Evolutionary conservation across 2,329 filamentous ascomycete species (phyloP).

Genomic region (Phoma herbarum): DNA sequence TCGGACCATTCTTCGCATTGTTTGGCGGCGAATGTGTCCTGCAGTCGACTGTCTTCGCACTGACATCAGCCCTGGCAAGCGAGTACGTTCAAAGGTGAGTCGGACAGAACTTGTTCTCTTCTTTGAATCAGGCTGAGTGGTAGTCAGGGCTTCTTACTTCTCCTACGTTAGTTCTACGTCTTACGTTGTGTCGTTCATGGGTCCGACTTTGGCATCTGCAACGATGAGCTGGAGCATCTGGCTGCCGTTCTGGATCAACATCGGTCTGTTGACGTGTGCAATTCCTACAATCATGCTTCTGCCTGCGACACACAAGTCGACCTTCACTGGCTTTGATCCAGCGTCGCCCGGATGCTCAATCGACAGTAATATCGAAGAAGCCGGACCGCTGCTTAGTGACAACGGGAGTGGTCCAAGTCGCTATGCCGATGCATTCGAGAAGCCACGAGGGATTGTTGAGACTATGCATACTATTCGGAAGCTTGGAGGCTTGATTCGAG

Average conservation of each 20-base stretch:
- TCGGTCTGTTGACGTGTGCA: slow-evolving; percentile 39
- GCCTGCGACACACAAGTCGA: slow-evolving; percentile 10
- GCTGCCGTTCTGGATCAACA: slow-evolving; percentile 50
- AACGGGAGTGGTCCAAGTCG: slow-evolving; percentile 18
- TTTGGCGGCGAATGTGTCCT: slow-evolving; percentile 51
- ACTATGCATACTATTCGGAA: slow-evolving; percentile 28
- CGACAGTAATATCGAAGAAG: slow-evolving; percentile 23
- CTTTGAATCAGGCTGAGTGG: slow-evolving; percentile 3
- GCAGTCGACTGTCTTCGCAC: slow-evolving; percentile 45
- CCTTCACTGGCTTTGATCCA: background rate
- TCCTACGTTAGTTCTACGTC: slow-evolving; percentile 47
- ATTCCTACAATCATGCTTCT: slow-evolving; percentile 38
- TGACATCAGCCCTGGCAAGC: slow-evolving; percentile 44
- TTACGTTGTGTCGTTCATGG: slow-evolving; percentile 48
- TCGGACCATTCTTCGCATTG: slow-evolving; percentile 41
- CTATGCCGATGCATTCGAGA: slow-evolving; percentile 40
- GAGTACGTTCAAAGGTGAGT: slow-evolving; percentile 46
- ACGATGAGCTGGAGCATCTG: slow-evolving; percentile 49
- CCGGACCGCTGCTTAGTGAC: slow-evolving; percentile 35
- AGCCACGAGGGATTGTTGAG: slow-evolving; percentile 22
- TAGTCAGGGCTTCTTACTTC: slow-evolving; percentile 45
- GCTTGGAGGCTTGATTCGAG: slow-evolving; percentile 31
- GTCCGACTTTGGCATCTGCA: slow-evolving; percentile 46
- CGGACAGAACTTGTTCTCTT: background rate
- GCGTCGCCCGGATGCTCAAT: no score